Percentiles rank a stretch among this genome's conserved stretches.
These are phyloP conservation scores for Leccinum pallidistipes DNA, from an alignment of 1,284 basidiomycete species.

Conservation along the genomic window DNA sequence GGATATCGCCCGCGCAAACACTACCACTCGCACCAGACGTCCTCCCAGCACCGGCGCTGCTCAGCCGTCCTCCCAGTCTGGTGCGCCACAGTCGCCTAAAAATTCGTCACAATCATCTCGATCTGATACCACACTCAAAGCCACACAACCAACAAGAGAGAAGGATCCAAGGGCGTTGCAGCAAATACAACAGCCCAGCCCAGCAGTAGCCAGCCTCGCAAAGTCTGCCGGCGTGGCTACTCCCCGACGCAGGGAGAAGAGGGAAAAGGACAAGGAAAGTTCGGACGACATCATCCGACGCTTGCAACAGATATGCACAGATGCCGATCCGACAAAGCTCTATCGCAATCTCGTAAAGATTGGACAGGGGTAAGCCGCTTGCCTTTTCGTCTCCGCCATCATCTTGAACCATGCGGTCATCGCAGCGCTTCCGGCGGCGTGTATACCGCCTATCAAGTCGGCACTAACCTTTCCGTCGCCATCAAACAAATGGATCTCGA, in stretches of 20 bases:
- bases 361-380: constrained; percentile 82
- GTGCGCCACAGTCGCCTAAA: constrained; percentile 43
- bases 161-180: constrained; percentile 37
- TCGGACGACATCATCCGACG: constrained; percentile 91
- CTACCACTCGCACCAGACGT: constrained; percentile 47
- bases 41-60: constrained; percentile 26
- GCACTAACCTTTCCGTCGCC: constrained; percentile 90
- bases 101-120: constrained; percentile 54
- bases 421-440: constrained; percentile 93
- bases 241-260: constrained; percentile 84
- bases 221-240: constrained; percentile 72
- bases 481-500: constrained; percentile 99
- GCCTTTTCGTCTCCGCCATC: background rate
- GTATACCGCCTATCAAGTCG: constrained; percentile 96
- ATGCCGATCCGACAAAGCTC: constrained; percentile 93
- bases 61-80: constrained; percentile 24
- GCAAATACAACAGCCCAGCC: constrained; percentile 47
- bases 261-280: constrained; percentile 76
- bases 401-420: constrained; percentile 5
- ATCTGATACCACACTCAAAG: constrained; percentile 55
- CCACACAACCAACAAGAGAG: constrained; percentile 33
- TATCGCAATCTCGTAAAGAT: constrained; percentile 96
- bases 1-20: constrained; percentile 66
- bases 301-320: constrained; percentile 92
- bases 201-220: constrained; percentile 49